Conservation (phyloP, 148 eudicot genomes). For the Euryodendron excelsum region DNA sequence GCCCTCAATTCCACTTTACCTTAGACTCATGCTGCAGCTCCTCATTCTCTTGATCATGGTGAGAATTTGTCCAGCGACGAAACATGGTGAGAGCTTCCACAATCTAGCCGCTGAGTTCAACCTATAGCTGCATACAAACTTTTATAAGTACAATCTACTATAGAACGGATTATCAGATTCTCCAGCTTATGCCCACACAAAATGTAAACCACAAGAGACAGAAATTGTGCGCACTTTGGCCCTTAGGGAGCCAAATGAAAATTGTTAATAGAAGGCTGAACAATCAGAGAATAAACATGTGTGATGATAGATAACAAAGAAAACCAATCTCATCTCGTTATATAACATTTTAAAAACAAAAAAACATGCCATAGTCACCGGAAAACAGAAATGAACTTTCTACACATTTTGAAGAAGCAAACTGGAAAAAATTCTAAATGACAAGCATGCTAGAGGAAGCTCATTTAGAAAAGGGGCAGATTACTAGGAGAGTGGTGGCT, state of each 20-base stretch:
- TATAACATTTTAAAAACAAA: background rate
- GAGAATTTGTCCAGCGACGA: slow-evolving; percentile 29
- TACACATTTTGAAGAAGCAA: background rate
- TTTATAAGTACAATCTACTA: background rate
- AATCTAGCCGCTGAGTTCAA: slow-evolving; percentile 7
- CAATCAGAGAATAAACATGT: background rate
- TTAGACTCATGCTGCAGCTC: slow-evolving; percentile 26
- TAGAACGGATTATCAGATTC: background rate
- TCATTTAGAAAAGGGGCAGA: too few species aligned
- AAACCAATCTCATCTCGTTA: background rate
- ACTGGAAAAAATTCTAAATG: too few species aligned
- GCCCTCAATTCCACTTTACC: slow-evolving; percentile 15
- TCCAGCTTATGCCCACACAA: background rate
- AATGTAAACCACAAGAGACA: background rate
- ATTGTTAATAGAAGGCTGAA: background rate
- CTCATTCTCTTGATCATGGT: slow-evolving; percentile 22
- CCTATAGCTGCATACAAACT: slow-evolving; percentile 5
- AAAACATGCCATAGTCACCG: background rate
- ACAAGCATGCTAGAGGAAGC: too few species aligned
- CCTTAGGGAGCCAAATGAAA: background rate
- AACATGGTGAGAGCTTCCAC: slow-evolving; percentile 27
- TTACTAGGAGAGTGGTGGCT: too few species aligned
- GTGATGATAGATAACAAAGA: background rate
- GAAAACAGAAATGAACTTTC: background rate
- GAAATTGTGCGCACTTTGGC: background rate